Conservation (phyloP, 257 asterid species). For the Leonotis leonurus region DNA sequence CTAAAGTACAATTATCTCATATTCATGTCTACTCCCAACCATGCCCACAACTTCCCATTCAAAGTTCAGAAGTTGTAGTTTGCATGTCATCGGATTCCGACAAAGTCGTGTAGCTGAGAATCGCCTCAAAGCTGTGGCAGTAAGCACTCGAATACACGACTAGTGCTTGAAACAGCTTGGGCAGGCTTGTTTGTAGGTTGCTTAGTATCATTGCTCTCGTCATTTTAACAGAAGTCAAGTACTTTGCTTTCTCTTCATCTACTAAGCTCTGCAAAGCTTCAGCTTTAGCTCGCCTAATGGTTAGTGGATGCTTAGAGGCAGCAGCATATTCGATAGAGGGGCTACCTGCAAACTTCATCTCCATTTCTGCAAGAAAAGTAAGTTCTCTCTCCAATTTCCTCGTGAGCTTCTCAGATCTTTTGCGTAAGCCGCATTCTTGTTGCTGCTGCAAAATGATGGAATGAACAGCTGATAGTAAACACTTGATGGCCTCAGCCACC, state of each 20-base stretch:
- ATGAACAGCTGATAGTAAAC: conserved; percentile 45
- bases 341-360: conserved; percentile 42
- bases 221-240: conserved; percentile 31
- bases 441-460: conserved; percentile 61
- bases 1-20: conserved; percentile 16
- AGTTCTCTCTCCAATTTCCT: conserved; percentile 51
- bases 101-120: conserved; percentile 23
- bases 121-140: conserved; percentile 36
- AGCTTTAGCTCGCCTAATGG: conserved; percentile 49
- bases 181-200: conserved; percentile 62
- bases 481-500: conserved; percentile 62
- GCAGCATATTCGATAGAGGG: conserved; percentile 29
- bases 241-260: conserved; percentile 49
- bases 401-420: conserved; percentile 49
- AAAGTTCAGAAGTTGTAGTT: conserved; percentile 14
- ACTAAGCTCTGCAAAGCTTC: conserved; percentile 43
- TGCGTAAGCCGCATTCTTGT: conserved; percentile 42
- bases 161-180: conserved; percentile 56
- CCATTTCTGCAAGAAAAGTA: conserved; percentile 44
- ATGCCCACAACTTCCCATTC: not conserved
- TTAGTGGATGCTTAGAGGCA: conserved; percentile 54
- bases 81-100: conserved; percentile 28
- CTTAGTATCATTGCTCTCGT: conserved; percentile 50
- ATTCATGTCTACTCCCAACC: not conserved
- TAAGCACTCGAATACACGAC: conserved; percentile 45